Evolutionary conservation across 2,329 filamentous ascomycete species (phyloP).

Genomic region (Coniochaeta hoffmannii): DNA sequence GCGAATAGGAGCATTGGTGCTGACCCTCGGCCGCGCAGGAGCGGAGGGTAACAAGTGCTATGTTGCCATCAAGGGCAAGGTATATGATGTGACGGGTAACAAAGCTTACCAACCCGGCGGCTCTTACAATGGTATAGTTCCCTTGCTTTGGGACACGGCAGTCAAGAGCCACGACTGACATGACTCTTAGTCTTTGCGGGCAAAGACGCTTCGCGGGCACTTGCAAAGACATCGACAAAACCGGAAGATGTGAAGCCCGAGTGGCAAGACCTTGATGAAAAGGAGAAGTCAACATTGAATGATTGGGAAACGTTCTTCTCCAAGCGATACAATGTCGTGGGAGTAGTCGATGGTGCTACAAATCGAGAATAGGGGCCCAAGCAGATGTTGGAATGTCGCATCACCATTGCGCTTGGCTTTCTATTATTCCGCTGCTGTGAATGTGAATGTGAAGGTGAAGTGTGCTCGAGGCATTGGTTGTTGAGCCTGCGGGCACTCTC

Average conservation of each 20-base stretch:
- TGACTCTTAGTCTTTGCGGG: slow-evolving; percentile 75
- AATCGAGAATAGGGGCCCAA: slow-evolving; percentile 35
- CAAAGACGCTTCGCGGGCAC: slow-evolving; percentile 88
- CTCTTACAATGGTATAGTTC: slow-evolving; percentile 66
- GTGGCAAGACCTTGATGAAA: slow-evolving; percentile 75
- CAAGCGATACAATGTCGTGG: slow-evolving; percentile 91
- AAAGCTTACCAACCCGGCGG: slow-evolving; percentile 76
- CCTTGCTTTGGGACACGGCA: background rate
- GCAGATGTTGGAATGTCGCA: background rate
- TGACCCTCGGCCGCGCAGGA: slow-evolving; percentile 35
- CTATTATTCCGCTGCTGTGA: background rate
- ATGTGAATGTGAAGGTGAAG: too few species aligned
- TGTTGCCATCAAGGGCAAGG: slow-evolving; percentile 72
- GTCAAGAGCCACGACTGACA: background rate
- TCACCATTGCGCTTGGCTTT: background rate
- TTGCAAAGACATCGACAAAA: slow-evolving; percentile 82
- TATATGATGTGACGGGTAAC: slow-evolving; percentile 92
- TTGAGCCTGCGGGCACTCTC: too few species aligned
- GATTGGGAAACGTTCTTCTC: slow-evolving; percentile 97
- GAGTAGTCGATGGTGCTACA: slow-evolving; percentile 53
- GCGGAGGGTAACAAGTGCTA: slow-evolving; percentile 57
- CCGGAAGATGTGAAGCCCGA: slow-evolving; percentile 74
- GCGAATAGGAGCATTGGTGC: background rate
- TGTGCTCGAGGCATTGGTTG: too few species aligned
- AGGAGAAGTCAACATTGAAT: slow-evolving; percentile 75